Evolutionary conservation across 495 filamentous ascomycete species (phyloP).

Genomic region (Tetracladium setigerum): DNA sequence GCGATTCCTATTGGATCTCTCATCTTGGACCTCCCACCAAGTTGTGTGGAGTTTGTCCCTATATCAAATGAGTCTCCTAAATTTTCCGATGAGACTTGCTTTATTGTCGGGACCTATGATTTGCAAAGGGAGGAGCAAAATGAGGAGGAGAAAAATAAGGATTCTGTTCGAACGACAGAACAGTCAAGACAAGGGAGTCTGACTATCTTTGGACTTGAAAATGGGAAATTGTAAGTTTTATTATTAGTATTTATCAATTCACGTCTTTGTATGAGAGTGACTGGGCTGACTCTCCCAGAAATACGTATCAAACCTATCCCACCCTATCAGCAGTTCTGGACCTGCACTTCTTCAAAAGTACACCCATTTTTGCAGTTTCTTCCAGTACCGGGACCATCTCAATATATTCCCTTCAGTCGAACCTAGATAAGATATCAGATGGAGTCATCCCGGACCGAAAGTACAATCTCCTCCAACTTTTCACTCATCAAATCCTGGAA

Average conservation of each 20-base stretch:
- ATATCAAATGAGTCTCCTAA: conserved; percentile 34
- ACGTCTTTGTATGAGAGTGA: background rate
- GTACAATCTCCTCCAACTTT: background rate
- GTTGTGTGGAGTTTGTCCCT: conserved; percentile 78
- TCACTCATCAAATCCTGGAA: conserved; percentile 15
- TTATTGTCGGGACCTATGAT: conserved; percentile 83
- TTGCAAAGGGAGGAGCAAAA: conserved; percentile 37
- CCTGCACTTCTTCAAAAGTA: conserved; percentile 61
- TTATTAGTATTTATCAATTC: background rate
- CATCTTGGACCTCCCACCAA: conserved; percentile 57
- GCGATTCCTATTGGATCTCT: background rate
- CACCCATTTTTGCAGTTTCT: conserved; percentile 50
- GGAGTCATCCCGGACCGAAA: background rate
- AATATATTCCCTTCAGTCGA: conserved; percentile 50
- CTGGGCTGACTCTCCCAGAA: conserved; percentile 5
- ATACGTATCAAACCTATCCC: conserved; percentile 35
- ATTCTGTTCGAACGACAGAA: conserved; percentile 1
- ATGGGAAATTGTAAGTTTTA: conserved; percentile 42
- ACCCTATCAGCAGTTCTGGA: conserved; percentile 73
- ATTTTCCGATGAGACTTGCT: conserved; percentile 26
- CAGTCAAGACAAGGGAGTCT: conserved; percentile 60
- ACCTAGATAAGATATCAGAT: background rate
- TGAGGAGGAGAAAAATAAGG: conserved; percentile 27
- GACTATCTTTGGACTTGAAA: conserved; percentile 50
- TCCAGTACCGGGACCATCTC: conserved; percentile 63